Base-by-base conservation (phyloP, 805 yeast genomes). In the Komagataella pseudopastoris region DNA sequence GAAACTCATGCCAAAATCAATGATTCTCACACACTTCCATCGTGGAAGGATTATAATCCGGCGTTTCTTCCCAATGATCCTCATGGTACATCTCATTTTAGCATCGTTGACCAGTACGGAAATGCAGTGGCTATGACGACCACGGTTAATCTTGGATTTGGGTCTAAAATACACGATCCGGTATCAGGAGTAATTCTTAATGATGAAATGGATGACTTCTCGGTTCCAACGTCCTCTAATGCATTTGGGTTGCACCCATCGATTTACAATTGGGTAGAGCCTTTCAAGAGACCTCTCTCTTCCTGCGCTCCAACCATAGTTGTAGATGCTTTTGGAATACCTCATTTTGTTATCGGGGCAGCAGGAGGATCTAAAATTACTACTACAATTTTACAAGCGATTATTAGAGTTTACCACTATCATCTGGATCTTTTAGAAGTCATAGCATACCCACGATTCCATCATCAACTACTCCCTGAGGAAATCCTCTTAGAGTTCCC, bases 171-270 rank as follows among this genome's bases (percentile, higher is more conserved):
- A 5, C 85, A 83, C 62, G 97, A 91, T 63, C 81, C 83, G 1
- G 63, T 54, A 1, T 90, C 98, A 0, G 98, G 97, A 2, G 70
- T 91, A 6, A 74, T 91, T 7, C 67, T 91, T 60, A 91, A 91
- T 67, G 81, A 88, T 58, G 88, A 91, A 64, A 90, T 91, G 96
- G 97, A 91, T 65, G 98, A 91, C 63, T 91, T 91, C 60, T 84
- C 96, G 6, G 71, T 78, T 36, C 89, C 93, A 1, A 71, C 76
- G 14, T 68, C 74, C 6, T 71, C 76, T 16, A 91, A 91, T 64
- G 83, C 88, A 14, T 91, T 89, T 66, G 85, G 83, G 23, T 74
- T 91, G 49, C 76, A 79, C 7, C 96, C 99, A 0, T 87, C 96
- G 0, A 69, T 79, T 17, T 86, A 76, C 71, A 91, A 91, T 64